These are phyloP conservation scores for Trichoderma asperellum DNA, from an alignment of 2,329 filamentous ascomycete species.

Conservation along the genomic window DNA sequence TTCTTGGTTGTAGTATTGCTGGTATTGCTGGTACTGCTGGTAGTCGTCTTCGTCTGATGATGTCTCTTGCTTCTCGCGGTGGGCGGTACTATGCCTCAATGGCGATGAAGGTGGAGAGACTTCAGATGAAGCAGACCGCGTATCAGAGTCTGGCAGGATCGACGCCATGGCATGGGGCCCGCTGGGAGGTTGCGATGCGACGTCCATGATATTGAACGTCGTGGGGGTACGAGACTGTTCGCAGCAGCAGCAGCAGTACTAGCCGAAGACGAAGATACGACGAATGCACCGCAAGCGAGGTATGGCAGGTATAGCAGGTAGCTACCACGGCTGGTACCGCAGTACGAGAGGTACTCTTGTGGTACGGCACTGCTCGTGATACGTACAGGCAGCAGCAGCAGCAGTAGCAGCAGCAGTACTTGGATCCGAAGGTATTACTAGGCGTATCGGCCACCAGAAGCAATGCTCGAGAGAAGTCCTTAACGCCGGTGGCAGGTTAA, in stretches of 20 bases:
- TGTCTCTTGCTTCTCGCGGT: background rate
- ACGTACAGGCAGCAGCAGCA: too few relatives aligned
- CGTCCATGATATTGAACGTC: conserved; percentile 30
- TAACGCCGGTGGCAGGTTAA: conserved; percentile 30
- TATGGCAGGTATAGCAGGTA: background rate
- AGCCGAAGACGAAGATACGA: conserved; percentile 11
- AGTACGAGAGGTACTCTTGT: background rate
- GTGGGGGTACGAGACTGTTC: conserved; percentile 27
- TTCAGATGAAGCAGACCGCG: conserved; percentile 46
- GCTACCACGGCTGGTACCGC: background rate
- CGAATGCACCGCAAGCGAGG: conserved; percentile 20
- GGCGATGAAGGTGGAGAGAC: conserved; percentile 30
- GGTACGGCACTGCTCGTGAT: background rate
- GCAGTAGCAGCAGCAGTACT: background rate
- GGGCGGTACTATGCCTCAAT: conserved; percentile 13
- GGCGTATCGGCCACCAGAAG: conserved; percentile 7
- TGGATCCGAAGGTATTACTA: background rate
- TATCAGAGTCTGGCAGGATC: conserved; percentile 41
- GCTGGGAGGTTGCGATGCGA: conserved; percentile 33
- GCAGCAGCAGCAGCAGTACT: conserved; percentile 6
- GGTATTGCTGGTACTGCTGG: conserved; percentile 23
- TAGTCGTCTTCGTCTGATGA: conserved; percentile 18
- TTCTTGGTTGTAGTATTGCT: background rate
- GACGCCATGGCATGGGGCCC: conserved; percentile 28
- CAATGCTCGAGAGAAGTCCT: conserved; percentile 19